Percentiles rank a stretch among this genome's conserved stretches.
These are phyloP conservation scores for Penicillium coprophilum DNA, from an alignment of 495 filamentous ascomycete genomes.

Conservation along the genomic window DNA sequence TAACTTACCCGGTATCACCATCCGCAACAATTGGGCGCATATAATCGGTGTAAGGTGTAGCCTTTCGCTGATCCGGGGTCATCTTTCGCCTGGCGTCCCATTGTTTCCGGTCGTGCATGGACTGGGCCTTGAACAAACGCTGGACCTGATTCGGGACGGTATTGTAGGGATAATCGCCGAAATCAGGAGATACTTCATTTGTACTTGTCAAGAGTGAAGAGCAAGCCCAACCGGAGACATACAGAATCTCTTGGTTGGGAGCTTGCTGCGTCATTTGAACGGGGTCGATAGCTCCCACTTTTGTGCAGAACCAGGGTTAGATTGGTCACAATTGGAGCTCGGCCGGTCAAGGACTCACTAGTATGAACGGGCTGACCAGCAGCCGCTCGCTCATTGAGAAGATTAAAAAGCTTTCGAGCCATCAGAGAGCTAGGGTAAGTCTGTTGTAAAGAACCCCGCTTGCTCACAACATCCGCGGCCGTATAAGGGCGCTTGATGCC, in stretches of 20 bases:
- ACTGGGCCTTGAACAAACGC: constrained; percentile 91
- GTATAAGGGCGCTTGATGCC: constrained; percentile 91
- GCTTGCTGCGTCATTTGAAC: constrained; percentile 99
- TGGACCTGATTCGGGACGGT: constrained; percentile 98
- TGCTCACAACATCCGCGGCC: constrained; percentile 86
- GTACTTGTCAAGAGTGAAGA: constrained; percentile 87
- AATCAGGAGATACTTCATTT: constrained; percentile 95
- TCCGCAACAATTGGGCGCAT: constrained; percentile 95
- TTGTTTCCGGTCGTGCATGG: constrained; percentile 93
- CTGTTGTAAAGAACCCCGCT: constrained; percentile 83
- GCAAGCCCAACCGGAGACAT: constrained; percentile 96
- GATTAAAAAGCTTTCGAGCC: constrained; percentile 90
- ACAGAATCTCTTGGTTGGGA: constrained; percentile 90
- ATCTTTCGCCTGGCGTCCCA: constrained; percentile 81
- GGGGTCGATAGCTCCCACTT: constrained; percentile 98
- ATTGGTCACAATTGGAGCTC: neutral
- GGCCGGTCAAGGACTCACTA: constrained; percentile 49
- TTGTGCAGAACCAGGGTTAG: constrained; percentile 15
- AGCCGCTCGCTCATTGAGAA: constrained; percentile 72
- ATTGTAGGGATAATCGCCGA: constrained; percentile 98
- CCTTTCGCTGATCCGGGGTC: constrained; percentile 65
- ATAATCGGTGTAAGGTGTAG: constrained; percentile 84
- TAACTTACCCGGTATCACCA: constrained; percentile 80
- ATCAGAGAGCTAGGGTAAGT: constrained; percentile 86
- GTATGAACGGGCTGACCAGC: constrained; percentile 88